Conservation (phyloP, 179 eudicot genomes). For the Corrigiola litoralis region DNA sequence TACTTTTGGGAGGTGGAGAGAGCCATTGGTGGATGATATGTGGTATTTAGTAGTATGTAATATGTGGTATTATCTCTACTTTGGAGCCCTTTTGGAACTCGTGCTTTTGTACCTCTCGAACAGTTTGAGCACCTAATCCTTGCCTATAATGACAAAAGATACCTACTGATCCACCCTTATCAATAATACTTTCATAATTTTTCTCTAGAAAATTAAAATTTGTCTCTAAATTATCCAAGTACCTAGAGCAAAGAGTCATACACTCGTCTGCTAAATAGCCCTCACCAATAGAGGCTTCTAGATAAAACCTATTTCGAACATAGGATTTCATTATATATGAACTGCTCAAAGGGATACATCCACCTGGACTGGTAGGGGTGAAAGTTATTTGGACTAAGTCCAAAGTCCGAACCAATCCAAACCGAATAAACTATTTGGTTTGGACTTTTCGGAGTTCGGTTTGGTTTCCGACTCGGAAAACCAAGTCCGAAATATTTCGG, state of each 20-base stretch:
- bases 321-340: background rate
- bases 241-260: slow-evolving; percentile 2
- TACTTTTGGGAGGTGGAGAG: too few species aligned
- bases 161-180: background rate
- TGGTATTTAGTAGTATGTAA: too few species aligned
- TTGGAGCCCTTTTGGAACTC: background rate
- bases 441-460: too few species aligned
- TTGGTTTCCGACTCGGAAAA: too few species aligned
- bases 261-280: slow-evolving; percentile 3
- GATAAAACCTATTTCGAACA: slow-evolving; percentile 5
- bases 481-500: too few species aligned
- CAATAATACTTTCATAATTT: background rate
- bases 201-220: background rate
- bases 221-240: background rate
- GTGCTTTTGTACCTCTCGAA: background rate
- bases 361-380: too few species aligned
- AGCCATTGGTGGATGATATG: too few species aligned
- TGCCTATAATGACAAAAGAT: background rate
- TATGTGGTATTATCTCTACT: too few species aligned
- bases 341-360: background rate
- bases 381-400: too few species aligned
- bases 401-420: too few species aligned
- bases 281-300: slow-evolving; percentile 1
- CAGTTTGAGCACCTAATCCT: background rate
- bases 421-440: too few species aligned